These are phyloP conservation scores for Blastomyces emzantsi DNA, from an alignment of 2,329 filamentous ascomycete genomes.

Conservation along the genomic window DNA sequence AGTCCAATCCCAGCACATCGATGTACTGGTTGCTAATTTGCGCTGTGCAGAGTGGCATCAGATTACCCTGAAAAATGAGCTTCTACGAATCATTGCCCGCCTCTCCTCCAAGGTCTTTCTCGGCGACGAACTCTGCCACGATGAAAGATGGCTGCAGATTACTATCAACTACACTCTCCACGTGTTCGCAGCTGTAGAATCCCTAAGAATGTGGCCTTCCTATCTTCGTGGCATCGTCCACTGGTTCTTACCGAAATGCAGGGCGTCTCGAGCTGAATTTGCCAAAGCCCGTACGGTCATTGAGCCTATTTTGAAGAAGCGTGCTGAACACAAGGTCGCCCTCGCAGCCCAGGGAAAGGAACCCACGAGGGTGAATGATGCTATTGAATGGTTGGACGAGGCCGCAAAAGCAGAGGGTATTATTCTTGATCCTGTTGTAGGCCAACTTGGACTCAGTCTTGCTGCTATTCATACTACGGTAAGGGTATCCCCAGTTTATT, in stretches of 20 bases:
- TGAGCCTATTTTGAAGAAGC: constrained; percentile 21
- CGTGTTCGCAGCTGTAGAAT: constrained; percentile 23
- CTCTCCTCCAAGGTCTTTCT: constrained; percentile 48
- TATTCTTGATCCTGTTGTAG: constrained; percentile 15
- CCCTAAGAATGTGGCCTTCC: constrained; percentile 37
- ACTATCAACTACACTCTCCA: constrained; percentile 20
- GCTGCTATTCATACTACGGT: constrained; percentile 29
- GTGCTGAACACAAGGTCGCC: constrained; percentile 19
- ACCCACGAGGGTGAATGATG: constrained; percentile 18
- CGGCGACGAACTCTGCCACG: constrained; percentile 43
- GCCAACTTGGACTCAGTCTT: constrained; percentile 24
- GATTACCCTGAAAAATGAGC: constrained; percentile 45
- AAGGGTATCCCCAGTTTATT: background rate
- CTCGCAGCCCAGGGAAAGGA: constrained; percentile 12
- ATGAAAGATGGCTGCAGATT: constrained; percentile 46
- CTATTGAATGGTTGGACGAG: constrained; percentile 25
- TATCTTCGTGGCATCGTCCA: constrained; percentile 37
- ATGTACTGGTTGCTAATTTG: constrained; percentile 9
- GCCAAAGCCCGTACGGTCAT: constrained; percentile 30
- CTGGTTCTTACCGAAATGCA: constrained; percentile 38
- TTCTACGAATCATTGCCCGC: constrained; percentile 45
- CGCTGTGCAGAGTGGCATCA: constrained; percentile 43
- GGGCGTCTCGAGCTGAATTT: constrained; percentile 32
- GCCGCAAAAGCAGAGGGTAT: constrained; percentile 12
- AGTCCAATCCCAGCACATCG: background rate